Percentiles rank a stretch among this genome's conserved stretches.
These are phyloP conservation scores for Xylariaceae sp. DNA, from an alignment of 2,329 filamentous ascomycete species.

Conservation along the genomic window DNA sequence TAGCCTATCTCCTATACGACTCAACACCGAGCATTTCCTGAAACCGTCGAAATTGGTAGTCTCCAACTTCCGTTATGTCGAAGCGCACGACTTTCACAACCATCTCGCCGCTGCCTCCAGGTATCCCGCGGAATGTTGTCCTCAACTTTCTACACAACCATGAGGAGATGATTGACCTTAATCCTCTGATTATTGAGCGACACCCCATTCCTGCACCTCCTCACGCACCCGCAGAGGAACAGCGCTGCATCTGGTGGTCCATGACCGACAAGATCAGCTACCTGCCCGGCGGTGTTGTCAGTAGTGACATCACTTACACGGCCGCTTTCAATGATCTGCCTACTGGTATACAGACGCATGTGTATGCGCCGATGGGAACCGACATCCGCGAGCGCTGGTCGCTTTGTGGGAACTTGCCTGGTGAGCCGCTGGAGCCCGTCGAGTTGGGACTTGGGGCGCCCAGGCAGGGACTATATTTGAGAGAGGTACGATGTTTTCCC, in stretches of 20 bases:
- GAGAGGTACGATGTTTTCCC: too few species aligned
- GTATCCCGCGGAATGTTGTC: conserved; percentile 65
- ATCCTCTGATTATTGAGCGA: conserved; percentile 73
- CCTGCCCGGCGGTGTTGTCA: conserved; percentile 14
- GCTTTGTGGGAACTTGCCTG: conserved; percentile 66
- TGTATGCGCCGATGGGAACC: conserved; percentile 76
- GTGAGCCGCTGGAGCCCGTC: conserved; percentile 60
- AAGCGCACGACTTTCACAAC: conserved; percentile 71
- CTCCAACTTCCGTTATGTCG: conserved; percentile 47
- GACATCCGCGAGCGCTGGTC: conserved; percentile 77
- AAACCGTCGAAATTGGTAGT: not conserved
- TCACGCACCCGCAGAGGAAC: conserved; percentile 67
- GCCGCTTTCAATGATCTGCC: conserved; percentile 74
- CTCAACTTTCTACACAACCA: conserved; percentile 75
- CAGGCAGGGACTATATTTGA: conserved; percentile 66
- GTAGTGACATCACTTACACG: conserved; percentile 65
- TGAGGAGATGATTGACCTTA: conserved; percentile 79
- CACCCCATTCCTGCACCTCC: conserved; percentile 63
- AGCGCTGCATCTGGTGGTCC: conserved; percentile 70
- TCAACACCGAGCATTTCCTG: too few species aligned
- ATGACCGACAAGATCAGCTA: conserved; percentile 68
- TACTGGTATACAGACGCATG: conserved; percentile 73
- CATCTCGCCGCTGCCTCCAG: conserved; percentile 69
- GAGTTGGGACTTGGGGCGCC: conserved; percentile 67
- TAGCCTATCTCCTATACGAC: too few species aligned